These are phyloP conservation scores for Herpotrichia juniperi DNA, from an alignment of 2,329 filamentous ascomycete genomes.

Conservation along the genomic window DNA sequence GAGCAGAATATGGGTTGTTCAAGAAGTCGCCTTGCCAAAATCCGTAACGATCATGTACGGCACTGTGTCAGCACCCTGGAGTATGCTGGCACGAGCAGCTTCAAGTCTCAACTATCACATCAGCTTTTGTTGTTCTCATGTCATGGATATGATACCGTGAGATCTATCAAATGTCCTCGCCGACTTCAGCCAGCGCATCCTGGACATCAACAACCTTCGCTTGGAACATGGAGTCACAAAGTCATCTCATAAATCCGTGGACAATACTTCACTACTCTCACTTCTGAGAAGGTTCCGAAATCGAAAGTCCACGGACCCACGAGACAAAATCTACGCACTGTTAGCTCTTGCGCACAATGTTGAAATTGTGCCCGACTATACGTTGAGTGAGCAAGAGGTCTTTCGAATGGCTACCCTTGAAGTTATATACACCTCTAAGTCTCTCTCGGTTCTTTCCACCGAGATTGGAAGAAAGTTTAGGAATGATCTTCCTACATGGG, in stretches of 20 bases:
- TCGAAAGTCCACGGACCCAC: conserved; percentile 19
- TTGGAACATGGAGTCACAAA: neutral
- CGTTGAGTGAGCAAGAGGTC: conserved; percentile 11
- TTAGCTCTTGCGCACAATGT: conserved; percentile 9
- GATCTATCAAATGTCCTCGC: conserved; percentile 9
- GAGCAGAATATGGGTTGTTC: conserved; percentile 12
- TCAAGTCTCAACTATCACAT: conserved; percentile 1
- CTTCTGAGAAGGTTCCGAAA: conserved; percentile 11
- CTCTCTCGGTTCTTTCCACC: conserved; percentile 15
- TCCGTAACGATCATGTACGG: conserved; percentile 12
- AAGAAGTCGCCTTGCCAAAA: conserved; percentile 15
- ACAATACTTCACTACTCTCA: neutral
- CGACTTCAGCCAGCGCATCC: neutral
- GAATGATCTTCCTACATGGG: conserved; percentile 26
- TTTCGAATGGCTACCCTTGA: conserved; percentile 12
- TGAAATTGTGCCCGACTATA: conserved; percentile 15
- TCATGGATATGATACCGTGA: neutral
- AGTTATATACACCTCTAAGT: conserved; percentile 5
- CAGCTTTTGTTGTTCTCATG: conserved; percentile 3
- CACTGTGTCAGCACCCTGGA: conserved; percentile 15
- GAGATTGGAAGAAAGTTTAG: conserved; percentile 20
- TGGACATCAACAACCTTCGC: conserved; percentile 1
- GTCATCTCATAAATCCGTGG: too few species aligned
- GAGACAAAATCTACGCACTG: conserved; percentile 26
- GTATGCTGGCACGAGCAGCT: conserved; percentile 14